Percentiles rank a stretch among this genome's conserved stretches.
Evolutionary conservation across 164 flowering plant species (phyloP).

Genomic region (Vitis amurensis): DNA sequence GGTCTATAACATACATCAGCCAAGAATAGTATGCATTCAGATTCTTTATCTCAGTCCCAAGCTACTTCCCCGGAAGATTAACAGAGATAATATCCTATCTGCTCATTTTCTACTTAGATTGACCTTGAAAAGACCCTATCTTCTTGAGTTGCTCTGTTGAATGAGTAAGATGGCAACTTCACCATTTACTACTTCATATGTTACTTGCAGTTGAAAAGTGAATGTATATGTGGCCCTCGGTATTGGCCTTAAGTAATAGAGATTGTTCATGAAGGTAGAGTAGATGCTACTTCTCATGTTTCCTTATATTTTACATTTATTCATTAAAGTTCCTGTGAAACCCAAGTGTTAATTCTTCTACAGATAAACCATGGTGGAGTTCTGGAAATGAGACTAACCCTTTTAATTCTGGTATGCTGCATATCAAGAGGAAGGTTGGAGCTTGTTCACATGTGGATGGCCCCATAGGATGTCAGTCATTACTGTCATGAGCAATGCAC

Average conservation of each 20-base stretch:
- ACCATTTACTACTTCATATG: not conserved
- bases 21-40: too few relatives aligned
- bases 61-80: too few relatives aligned
- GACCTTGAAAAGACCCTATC: too few relatives aligned
- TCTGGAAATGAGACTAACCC: conserved; percentile 69
- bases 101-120: too few relatives aligned
- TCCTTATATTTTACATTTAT: not conserved
- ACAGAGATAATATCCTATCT: too few relatives aligned
- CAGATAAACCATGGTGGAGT: conserved; percentile 91
- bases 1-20: too few relatives aligned
- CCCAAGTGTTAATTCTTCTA: not conserved
- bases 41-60: too few relatives aligned
- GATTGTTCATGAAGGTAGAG: conserved; percentile 73
- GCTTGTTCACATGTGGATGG: conserved; percentile 96
- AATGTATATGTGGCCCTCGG: conserved; percentile 89
- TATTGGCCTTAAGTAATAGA: conserved; percentile 92
- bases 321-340: not conserved
- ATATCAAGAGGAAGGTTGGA: conserved; percentile 89
- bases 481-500: conserved; percentile 91
- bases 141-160: not conserved
- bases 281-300: not conserved
- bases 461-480: conserved; percentile 89
- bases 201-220: conserved; percentile 68
- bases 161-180: not conserved
- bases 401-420: conserved; percentile 77